Percentiles rank a stretch among this genome's conserved stretches.
phyloP scores from a whole-genome alignment of 768 basidiomycete genomes.

The Mycena filopes region DNA sequence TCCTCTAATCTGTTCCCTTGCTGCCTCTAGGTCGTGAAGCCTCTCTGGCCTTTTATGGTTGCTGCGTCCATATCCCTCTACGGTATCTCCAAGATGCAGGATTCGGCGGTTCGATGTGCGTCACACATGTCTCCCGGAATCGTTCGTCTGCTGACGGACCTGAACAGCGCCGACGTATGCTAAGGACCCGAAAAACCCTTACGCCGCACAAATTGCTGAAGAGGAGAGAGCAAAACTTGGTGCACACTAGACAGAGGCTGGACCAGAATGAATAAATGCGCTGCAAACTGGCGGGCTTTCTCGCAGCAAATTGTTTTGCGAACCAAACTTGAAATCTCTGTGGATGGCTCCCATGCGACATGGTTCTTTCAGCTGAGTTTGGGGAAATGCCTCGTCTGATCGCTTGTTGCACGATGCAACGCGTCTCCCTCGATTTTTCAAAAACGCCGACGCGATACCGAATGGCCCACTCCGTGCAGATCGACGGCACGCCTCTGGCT shows the following conservation, averaged over 20 bases:
- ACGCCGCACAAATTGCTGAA: conserved; percentile 80
- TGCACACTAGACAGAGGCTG: conserved; percentile 36
- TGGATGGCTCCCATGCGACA: too few relatives aligned
- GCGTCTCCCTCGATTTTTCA: too few relatives aligned
- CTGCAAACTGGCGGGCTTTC: too few relatives aligned
- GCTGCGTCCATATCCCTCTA: conserved; percentile 74
- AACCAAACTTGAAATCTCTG: too few relatives aligned
- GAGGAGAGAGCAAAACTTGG: conserved; percentile 43
- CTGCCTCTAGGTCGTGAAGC: conserved; percentile 66
- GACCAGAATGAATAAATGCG: conserved; percentile 19
- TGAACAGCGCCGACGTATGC: conserved; percentile 70
- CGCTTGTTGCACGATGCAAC: too few relatives aligned
- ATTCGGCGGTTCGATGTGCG: conserved; percentile 78
- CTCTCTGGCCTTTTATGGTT: conserved; percentile 84
- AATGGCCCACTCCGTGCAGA: too few relatives aligned
- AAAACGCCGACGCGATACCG: too few relatives aligned
- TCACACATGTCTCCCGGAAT: conserved; percentile 31
- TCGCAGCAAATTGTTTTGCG: too few relatives aligned
- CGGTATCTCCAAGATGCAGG: conserved; percentile 74
- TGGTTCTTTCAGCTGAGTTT: too few relatives aligned
- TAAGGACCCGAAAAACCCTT: conserved; percentile 85
- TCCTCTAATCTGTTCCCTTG: conserved; percentile 24
- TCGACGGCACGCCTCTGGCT: too few relatives aligned
- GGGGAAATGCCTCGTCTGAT: too few relatives aligned
- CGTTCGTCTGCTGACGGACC: neutral